Percentiles rank a stretch among this genome's conserved stretches.
These are phyloP conservation scores for Chlamydomonas sp. DNA, from an alignment of 139 green algal species.

Conservation along the genomic window DNA sequence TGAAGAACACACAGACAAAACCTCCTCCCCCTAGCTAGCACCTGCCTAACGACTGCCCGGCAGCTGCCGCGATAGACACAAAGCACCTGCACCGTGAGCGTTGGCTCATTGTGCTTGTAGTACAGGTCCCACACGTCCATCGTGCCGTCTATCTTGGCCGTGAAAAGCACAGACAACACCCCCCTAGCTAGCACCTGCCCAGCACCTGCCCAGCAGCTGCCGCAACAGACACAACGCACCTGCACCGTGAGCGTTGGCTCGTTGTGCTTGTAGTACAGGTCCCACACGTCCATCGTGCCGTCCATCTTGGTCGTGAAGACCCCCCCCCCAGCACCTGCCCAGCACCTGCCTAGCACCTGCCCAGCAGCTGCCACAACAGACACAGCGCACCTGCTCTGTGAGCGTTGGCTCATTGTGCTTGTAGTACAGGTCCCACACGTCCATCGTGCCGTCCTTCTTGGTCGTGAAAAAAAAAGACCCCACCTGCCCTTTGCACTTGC, in stretches of 20 bases:
- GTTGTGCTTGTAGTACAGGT: slow-evolving; percentile 88
- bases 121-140: slow-evolving; percentile 86
- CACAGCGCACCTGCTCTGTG: slow-evolving; percentile 50
- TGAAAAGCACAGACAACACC: slow-evolving; percentile 90
- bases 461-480: slow-evolving; percentile 83
- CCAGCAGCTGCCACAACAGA: neutral
- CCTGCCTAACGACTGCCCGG: too few relatives aligned
- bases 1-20: too few relatives aligned
- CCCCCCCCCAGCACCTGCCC: too few relatives aligned
- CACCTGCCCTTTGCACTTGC: slow-evolving; percentile 77
- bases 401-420: slow-evolving; percentile 82
- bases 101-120: slow-evolving; percentile 83
- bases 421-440: slow-evolving; percentile 87
- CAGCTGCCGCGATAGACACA: slow-evolving; percentile 38
- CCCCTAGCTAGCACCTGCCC: neutral
- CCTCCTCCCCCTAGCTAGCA: too few relatives aligned
- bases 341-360: too few relatives aligned
- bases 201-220: neutral
- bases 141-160: slow-evolving; percentile 63
- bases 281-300: slow-evolving; percentile 81
- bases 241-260: slow-evolving; percentile 61
- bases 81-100: slow-evolving; percentile 60
- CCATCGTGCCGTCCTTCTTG: slow-evolving; percentile 67
- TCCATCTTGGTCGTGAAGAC: slow-evolving; percentile 74
- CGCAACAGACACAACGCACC: neutral